Percentiles rank a stretch among this genome's conserved stretches.
These are phyloP conservation scores for Fusarium sp. DNA, from an alignment of 2,329 filamentous ascomycete genomes.

Conservation along the genomic window DNA sequence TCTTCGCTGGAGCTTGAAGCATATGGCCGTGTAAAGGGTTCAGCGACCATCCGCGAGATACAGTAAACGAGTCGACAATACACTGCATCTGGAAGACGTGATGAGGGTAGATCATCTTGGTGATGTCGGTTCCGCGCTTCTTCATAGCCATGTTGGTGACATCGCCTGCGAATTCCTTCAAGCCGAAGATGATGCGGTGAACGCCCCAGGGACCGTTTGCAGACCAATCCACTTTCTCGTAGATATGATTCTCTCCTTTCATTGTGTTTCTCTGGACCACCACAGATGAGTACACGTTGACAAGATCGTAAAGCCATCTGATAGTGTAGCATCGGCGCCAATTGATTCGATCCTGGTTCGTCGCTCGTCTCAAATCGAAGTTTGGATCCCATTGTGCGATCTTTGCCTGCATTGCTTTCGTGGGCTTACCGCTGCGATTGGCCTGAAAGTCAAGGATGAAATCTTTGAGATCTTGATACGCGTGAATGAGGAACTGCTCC, in stretches of 20 bases:
- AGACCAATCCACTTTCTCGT: neutral
- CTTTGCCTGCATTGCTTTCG: constrained; percentile 56
- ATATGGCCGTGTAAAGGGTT: constrained; percentile 52
- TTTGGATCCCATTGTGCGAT: constrained; percentile 58
- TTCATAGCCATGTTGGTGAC: constrained; percentile 61
- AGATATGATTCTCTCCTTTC: neutral
- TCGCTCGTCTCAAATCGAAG: constrained; percentile 54
- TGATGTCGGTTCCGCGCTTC: constrained; percentile 54
- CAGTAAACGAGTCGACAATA: constrained; percentile 61
- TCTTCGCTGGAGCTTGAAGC: constrained; percentile 50
- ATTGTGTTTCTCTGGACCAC: neutral
- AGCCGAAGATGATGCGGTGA: constrained; percentile 56
- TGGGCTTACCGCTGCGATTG: constrained; percentile 60
- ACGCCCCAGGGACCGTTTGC: neutral
- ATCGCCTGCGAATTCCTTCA: constrained; percentile 59
- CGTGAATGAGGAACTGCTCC: constrained; percentile 58
- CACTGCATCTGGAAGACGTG: constrained; percentile 64
- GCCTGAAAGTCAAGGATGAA: constrained; percentile 61
- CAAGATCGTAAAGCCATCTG: constrained; percentile 65
- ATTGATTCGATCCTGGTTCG: constrained; percentile 54
- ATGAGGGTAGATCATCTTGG: constrained; percentile 57
- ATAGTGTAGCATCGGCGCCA: constrained; percentile 64
- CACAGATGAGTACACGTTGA: constrained; percentile 58
- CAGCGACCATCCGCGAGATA: constrained; percentile 59
- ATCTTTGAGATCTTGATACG: constrained; percentile 58